Conservation (phyloP, 768 basidiomycete species). For the Leccinellum rugosiceps region DNA sequence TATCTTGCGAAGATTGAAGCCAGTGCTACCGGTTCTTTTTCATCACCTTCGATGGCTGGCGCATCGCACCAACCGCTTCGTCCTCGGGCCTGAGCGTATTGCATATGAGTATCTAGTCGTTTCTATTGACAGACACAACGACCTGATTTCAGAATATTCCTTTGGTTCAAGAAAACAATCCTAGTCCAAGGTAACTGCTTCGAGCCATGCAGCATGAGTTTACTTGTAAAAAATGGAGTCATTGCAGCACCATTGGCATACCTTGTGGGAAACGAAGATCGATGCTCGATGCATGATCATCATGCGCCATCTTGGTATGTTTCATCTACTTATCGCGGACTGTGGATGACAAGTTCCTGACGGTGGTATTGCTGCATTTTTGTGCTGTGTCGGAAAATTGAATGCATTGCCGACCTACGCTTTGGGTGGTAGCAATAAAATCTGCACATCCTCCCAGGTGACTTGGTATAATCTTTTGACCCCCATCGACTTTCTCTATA, state of each 20-base stretch:
- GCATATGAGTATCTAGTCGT: background rate
- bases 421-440: background rate
- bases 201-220: background rate
- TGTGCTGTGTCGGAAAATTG: background rate
- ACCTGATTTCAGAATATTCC: background rate
- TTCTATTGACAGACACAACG: background rate
- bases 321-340: background rate
- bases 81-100: background rate
- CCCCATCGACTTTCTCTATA: background rate
- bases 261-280: background rate
- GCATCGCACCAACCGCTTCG: too few relatives aligned
- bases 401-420: background rate
- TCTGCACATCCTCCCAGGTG: background rate
- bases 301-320: background rate
- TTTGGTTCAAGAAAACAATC: background rate
- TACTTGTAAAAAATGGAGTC: background rate
- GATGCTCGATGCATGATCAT: background rate
- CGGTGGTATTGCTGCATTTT: background rate
- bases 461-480: background rate
- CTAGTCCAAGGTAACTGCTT: background rate
- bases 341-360: background rate
- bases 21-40: too few relatives aligned
- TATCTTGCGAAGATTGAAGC: too few relatives aligned
- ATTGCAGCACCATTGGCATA: background rate
- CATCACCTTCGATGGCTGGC: background rate